Conservation (phyloP, 352 stramenopile genomes). For the Peronospora destructor region DNA sequence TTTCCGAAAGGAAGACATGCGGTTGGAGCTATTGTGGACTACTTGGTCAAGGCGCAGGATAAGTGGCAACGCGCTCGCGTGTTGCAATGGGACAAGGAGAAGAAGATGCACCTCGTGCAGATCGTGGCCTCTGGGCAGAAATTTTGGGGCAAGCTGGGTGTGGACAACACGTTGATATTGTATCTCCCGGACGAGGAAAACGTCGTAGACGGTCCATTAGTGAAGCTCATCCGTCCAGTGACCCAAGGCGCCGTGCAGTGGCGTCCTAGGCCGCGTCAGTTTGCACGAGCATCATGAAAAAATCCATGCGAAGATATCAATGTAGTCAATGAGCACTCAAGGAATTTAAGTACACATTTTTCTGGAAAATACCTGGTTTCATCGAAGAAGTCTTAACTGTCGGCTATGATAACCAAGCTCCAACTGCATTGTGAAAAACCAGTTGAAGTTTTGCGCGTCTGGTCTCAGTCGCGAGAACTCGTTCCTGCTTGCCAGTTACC, state of each 20-base stretch:
- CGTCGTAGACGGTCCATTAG: constrained; percentile 43
- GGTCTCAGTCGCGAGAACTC: constrained; percentile 11
- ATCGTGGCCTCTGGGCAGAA: constrained; percentile 50
- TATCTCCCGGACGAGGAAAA: constrained; percentile 55
- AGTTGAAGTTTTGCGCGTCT: constrained; percentile 9
- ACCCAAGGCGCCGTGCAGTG: constrained; percentile 50
- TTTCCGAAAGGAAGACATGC: constrained; percentile 45
- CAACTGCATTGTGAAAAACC: constrained; percentile 7
- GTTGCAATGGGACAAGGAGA: constrained; percentile 54
- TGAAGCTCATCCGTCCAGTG: constrained; percentile 58
- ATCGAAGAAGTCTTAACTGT: constrained; percentile 7
- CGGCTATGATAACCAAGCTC: neutral
- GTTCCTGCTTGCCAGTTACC: constrained; percentile 6
- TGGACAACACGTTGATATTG: constrained; percentile 59
- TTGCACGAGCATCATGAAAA: constrained; percentile 31
- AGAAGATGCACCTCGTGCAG: constrained; percentile 65
- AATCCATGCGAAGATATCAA: neutral
- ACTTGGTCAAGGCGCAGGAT: constrained; percentile 54
- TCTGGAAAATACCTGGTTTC: constrained; percentile 7
- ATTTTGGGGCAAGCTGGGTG: constrained; percentile 47
- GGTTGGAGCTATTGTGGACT: constrained; percentile 71
- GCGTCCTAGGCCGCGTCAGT: constrained; percentile 65
- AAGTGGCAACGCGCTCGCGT: constrained; percentile 68
- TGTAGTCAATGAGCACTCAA: constrained; percentile 3
- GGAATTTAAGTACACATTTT: constrained; percentile 11